These are phyloP conservation scores for Tanacetum coccineum DNA, from an alignment of 129 eudicot genomes.

Conservation along the genomic window DNA sequence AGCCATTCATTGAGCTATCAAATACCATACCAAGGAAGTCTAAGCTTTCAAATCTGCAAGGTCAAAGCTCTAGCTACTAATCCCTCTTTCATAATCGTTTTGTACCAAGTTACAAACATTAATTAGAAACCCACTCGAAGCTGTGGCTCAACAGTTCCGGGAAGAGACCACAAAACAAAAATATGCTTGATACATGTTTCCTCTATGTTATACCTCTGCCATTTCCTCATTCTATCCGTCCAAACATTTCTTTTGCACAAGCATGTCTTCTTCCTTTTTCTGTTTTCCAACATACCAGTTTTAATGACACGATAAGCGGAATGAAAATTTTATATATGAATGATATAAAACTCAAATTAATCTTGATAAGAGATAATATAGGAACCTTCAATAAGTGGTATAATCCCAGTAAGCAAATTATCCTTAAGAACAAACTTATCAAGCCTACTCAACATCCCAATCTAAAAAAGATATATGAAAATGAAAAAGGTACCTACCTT, in stretches of 20 bases:
- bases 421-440: too few relatives aligned
- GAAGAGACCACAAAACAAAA: not conserved
- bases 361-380: constrained; percentile 2
- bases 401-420: too few relatives aligned
- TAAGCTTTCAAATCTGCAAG: constrained; percentile 94
- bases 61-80: constrained; percentile 90
- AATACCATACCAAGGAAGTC: constrained; percentile 76
- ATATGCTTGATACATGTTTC: not conserved
- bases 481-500: too few relatives aligned
- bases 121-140: not conserved
- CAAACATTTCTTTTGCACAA: constrained; percentile 92
- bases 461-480: too few relatives aligned
- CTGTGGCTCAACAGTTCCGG: too few relatives aligned
- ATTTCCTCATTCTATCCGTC: constrained; percentile 96
- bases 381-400: constrained; percentile 74
- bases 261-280: constrained; percentile 98
- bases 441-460: too few relatives aligned
- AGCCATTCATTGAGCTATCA: not conserved
- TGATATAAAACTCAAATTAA: not conserved
- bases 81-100: constrained; percentile 97
- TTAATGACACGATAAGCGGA: constrained; percentile 19
- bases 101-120: constrained; percentile 27
- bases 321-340: constrained; percentile 7
- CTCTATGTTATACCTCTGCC: too few relatives aligned
- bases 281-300: constrained; percentile 21